Base-by-base conservation (phyloP, 768 basidiomycete genomes). In the Lentinula raphanica region DNA sequence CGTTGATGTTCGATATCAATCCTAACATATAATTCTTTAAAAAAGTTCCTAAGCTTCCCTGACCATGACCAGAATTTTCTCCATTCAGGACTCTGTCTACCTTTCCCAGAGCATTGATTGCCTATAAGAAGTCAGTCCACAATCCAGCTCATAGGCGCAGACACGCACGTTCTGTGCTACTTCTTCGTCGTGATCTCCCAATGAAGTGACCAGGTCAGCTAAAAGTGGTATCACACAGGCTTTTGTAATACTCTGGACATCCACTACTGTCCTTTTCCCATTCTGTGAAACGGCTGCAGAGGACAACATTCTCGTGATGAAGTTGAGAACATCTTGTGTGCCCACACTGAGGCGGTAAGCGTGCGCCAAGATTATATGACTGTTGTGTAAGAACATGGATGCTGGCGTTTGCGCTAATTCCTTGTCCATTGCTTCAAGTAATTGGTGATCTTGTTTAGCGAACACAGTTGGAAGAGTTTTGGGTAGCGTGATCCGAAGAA, bases 1-100 rank as follows among this genome's bases (percentile, higher is more conserved):
- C 92, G 64, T 90, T 95, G 64, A 97, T 80, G 61, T 86, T 78
- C 0, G 91, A 85, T 19, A 98, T 86, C 56, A 98, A 77, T 1
- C 91, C 95, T 5, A 97, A 81, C 73, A 95, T 87, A 62, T 92
- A 81, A 7, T 75, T 76, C 69, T 87, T 86, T 49, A 98, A 74
- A 56, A 94, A 88, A 0, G 71, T 69, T 21, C 79, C 77, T 36
- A 90, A 69, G 58, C 80, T 77, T 23, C 71, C 66, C 19, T 66
- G 63, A 58, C 69, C 57, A 23, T 66, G 63, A 58, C 69, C 57
- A 23, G 62, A 62, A 36, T 65, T 63, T 59, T 35, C 59, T 58
- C 60, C 63, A 28, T 32, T 35, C 8, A 88, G 67, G 13, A 79
- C 80, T 32, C 74, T 66, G 75, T 88, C 68, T 5, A 76, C 71